Conservation (phyloP, 495 filamentous ascomycete genomes). For the Rhypophila decipiens region DNA sequence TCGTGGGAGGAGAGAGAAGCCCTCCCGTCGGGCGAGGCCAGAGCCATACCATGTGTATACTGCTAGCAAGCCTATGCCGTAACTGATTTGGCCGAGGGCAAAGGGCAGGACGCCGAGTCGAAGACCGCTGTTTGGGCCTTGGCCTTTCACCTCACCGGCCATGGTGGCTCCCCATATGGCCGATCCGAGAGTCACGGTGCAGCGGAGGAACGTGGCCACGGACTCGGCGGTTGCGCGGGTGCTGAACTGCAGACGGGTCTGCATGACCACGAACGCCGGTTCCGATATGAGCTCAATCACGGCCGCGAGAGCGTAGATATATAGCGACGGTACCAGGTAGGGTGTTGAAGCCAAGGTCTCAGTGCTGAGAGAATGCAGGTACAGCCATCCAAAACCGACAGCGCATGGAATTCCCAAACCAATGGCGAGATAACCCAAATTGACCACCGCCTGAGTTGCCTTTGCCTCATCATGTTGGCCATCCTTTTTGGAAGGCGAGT, state of each 20-base stretch:
- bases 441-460: slow-evolving; percentile 64
- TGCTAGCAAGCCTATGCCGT: slow-evolving; percentile 58
- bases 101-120: slow-evolving; percentile 78
- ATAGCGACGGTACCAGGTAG: slow-evolving; percentile 56
- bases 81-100: slow-evolving; percentile 77
- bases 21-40: slow-evolving; percentile 33
- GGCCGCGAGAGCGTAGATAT: slow-evolving; percentile 66
- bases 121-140: slow-evolving; percentile 5
- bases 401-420: slow-evolving; percentile 61
- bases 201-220: slow-evolving; percentile 68
- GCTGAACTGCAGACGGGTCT: slow-evolving; percentile 72
- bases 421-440: slow-evolving; percentile 77
- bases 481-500: slow-evolving; percentile 19
- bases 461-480: neutral
- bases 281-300: slow-evolving; percentile 76
- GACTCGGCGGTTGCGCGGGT: slow-evolving; percentile 76
- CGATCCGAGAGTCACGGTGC: slow-evolving; percentile 59
- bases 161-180: slow-evolving; percentile 53
- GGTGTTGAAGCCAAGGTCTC: slow-evolving; percentile 49
- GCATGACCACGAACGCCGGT: slow-evolving; percentile 76
- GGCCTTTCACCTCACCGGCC: slow-evolving; percentile 3
- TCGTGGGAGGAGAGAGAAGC: slow-evolving; percentile 51
- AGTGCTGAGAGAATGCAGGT: slow-evolving; percentile 50
- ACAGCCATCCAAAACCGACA: slow-evolving; percentile 54
- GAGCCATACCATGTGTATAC: slow-evolving; percentile 56